phyloP scores from a whole-genome alignment of 768 basidiomycete genomes.

The Russula foetens region DNA sequence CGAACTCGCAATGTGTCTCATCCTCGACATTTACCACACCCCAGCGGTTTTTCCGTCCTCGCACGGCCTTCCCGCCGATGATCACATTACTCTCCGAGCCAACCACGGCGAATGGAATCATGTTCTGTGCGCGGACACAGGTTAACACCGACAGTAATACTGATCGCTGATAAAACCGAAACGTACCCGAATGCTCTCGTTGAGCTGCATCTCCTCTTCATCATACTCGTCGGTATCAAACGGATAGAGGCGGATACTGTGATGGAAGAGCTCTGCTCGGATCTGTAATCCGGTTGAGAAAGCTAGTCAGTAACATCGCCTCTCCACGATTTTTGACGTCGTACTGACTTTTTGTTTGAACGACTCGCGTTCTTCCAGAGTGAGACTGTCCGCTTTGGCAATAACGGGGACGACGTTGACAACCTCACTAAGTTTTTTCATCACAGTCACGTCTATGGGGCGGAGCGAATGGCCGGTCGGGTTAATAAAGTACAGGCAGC shows the following conservation, averaged over 20 bases:
- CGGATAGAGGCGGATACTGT: conserved; percentile 93
- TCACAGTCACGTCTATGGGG: conserved; percentile 94
- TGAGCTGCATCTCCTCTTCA: conserved; percentile 85
- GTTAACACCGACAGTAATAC: not conserved
- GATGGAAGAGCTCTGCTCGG: conserved; percentile 81
- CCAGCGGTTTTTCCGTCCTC: conserved; percentile 97
- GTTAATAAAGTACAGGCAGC: conserved; percentile 96
- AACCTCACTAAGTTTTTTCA: conserved; percentile 98
- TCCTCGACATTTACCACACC: conserved; percentile 98
- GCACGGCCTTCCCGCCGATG: conserved; percentile 91
- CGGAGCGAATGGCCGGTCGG: conserved; percentile 97
- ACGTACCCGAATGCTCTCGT: conserved; percentile 82
- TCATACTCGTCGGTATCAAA: conserved; percentile 96
- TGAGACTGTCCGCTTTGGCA: conserved; percentile 93
- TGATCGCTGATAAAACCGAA: not conserved
- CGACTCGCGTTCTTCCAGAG: conserved; percentile 80
- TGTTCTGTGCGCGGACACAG: conserved; percentile 44
- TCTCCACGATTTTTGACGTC: conserved; percentile 6
- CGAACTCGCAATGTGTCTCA: conserved; percentile 95
- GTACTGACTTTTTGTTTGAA: conserved; percentile 83
- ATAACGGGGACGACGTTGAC: conserved; percentile 99
- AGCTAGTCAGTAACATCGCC: not conserved
- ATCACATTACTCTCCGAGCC: conserved; percentile 96
- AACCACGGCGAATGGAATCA: conserved; percentile 95
- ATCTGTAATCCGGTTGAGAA: conserved; percentile 44